These are phyloP conservation scores for Salvia hispanica DNA, from an alignment of 257 asterid species.

Conservation along the genomic window DNA sequence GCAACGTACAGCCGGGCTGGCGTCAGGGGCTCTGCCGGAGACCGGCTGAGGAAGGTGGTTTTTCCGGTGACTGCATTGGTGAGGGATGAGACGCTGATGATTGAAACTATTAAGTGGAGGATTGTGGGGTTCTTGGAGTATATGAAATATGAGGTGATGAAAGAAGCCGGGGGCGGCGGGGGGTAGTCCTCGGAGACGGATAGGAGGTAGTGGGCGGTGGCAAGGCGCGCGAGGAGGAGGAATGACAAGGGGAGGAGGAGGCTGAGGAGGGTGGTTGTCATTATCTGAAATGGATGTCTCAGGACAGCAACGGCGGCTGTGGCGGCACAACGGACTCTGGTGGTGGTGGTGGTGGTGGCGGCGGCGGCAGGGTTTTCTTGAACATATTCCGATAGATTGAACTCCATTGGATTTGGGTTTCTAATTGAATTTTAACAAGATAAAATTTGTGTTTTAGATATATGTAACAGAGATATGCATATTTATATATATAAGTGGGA, in stretches of 20 bases:
- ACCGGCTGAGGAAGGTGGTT: constrained; percentile 8
- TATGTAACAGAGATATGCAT: neutral
- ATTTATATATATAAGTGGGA: neutral
- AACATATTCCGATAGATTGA: constrained; percentile 15
- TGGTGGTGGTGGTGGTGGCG: constrained; percentile 1
- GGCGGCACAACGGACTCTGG: constrained; percentile 7
- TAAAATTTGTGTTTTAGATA: neutral
- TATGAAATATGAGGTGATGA: constrained; percentile 36
- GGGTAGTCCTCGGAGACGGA: constrained; percentile 37
- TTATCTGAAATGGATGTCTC: constrained; percentile 43
- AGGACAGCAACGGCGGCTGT: constrained; percentile 20
- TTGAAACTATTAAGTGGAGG: constrained; percentile 50
- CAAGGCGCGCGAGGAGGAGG: constrained; percentile 68
- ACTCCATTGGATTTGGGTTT: constrained; percentile 33
- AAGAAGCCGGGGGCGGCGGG: constrained; percentile 16
- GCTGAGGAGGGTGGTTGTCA: constrained; percentile 59
- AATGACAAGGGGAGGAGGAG: constrained; percentile 85
- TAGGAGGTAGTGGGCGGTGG: constrained; percentile 55
- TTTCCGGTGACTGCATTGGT: constrained; percentile 43
- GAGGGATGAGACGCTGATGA: constrained; percentile 47
- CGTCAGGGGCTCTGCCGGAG: constrained; percentile 4
- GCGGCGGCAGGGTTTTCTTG: neutral
- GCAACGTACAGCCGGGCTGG: constrained; percentile 39
- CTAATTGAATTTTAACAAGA: neutral
- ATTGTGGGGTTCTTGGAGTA: constrained; percentile 42